Percentiles rank a stretch among this genome's conserved stretches.
These are phyloP conservation scores for Cutaneotrichosporon spelunceum DNA, from an alignment of 1,284 basidiomycete species.

Conservation along the genomic window DNA sequence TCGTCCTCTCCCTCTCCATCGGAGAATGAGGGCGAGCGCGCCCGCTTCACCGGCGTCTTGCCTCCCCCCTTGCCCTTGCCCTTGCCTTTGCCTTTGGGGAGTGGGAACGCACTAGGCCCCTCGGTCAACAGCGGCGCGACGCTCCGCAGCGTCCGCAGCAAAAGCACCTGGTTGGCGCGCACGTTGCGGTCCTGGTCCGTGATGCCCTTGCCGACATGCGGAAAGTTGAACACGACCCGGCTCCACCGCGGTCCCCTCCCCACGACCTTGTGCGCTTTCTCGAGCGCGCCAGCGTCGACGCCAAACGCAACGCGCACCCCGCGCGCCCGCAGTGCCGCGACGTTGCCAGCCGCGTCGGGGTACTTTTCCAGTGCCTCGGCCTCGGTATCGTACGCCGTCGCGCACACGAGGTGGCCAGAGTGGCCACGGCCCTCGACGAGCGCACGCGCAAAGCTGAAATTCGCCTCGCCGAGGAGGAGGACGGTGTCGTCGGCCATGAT, in stretches of 20 bases:
- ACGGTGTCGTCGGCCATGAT: conserved; percentile 73
- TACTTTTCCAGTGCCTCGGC: conserved; percentile 78
- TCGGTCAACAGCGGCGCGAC: conserved; percentile 63
- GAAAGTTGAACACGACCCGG: conserved; percentile 90
- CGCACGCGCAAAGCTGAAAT: conserved; percentile 87
- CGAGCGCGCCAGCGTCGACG: conserved; percentile 77
- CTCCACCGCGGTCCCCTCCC: conserved; percentile 59
- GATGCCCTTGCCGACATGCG: conserved; percentile 90
- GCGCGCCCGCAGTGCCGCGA: conserved; percentile 58
- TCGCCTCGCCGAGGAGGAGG: conserved; percentile 86
- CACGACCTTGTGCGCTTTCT: conserved; percentile 54
- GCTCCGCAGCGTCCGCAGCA: conserved; percentile 78
- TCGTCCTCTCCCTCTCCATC: conserved; percentile 54
- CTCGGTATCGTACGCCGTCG: conserved; percentile 84
- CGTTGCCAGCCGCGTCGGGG: conserved; percentile 67
- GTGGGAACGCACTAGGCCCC: conserved; percentile 52
- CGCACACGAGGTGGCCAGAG: conserved; percentile 67
- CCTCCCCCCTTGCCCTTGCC: conserved; percentile 17
- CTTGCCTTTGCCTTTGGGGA: conserved; percentile 18
- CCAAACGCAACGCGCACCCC: conserved; percentile 75
- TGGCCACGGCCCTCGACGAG: conserved; percentile 60
- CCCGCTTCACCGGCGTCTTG: conserved; percentile 5
- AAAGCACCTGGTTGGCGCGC: conserved; percentile 80
- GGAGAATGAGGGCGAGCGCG: conserved; percentile 11
- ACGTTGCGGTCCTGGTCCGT: conserved; percentile 94